These are phyloP conservation scores for Solanum hybrid DNA, from an alignment of 305 asterid genomes.

Conservation along the genomic window DNA sequence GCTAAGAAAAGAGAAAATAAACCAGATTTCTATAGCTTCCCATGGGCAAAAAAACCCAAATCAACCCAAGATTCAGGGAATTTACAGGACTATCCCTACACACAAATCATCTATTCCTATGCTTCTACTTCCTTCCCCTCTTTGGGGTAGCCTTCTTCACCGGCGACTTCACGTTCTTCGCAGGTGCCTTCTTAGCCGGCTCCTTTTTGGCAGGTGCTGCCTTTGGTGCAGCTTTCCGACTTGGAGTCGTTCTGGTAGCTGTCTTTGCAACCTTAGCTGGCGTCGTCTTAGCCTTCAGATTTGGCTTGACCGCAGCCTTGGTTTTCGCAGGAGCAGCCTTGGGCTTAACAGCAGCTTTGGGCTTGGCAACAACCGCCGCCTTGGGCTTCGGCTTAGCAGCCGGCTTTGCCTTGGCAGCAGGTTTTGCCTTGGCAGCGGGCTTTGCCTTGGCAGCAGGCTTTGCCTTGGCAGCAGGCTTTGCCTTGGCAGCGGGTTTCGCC, in stretches of 20 bases:
- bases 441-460: neutral
- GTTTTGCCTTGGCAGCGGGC: constrained; percentile 15
- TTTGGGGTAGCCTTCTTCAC: constrained; percentile 8
- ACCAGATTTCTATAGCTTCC: neutral
- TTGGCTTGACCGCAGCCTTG: constrained; percentile 15
- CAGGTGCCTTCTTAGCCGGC: constrained; percentile 7
- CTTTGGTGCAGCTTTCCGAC: neutral
- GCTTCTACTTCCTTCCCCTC: neutral
- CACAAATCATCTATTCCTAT: neutral
- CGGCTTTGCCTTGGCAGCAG: constrained; percentile 13
- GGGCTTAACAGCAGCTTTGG: constrained; percentile 37
- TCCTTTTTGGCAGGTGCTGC: constrained; percentile 1
- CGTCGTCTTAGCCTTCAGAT: constrained; percentile 35
- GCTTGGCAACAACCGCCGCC: constrained; percentile 26
- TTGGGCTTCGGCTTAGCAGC: constrained; percentile 31
- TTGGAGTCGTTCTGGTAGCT: constrained; percentile 29
- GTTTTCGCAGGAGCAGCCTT: constrained; percentile 9
- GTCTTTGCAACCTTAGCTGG: constrained; percentile 41
- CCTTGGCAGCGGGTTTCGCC: neutral
- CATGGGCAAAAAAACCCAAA: neutral
- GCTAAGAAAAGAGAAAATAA: neutral
- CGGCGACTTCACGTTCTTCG: constrained; percentile 10
- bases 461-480: neutral
- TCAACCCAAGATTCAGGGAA: neutral
- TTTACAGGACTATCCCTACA: constrained; percentile 9